Base-by-base conservation (phyloP, 805 yeast genomes). In the Wickerhamomyces canadensis region DNA sequence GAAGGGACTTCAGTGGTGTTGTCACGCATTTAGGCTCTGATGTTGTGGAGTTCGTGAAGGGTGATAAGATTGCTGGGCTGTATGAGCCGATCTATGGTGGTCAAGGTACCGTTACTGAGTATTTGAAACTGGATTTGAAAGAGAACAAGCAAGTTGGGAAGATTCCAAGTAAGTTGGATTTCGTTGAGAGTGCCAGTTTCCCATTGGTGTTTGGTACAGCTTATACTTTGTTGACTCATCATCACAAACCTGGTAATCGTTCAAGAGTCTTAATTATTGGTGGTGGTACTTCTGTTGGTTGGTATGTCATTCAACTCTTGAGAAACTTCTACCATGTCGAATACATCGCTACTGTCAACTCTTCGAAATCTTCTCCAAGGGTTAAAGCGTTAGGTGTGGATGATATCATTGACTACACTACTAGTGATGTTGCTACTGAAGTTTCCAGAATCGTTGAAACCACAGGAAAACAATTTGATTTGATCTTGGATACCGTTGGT, bases 271-370 rank as follows among this genome's bases (percentile, higher is more conserved):
- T 84, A 33, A 68, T 85, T 16, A 62, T 83, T 33, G 95, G 95
- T 27, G 91, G 83, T 19, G 79, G 84, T 8, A 78, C 94, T 1
- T 61, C 80, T 12, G 88, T 82, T 13, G 88, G 89, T 17, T 54
- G 68, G 21, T 68, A 65, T 41, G 65, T 70, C 4, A 62, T 76
- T 25, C 84, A 79, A 55, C 55, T 83, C 28, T 75, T 80, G 9
- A 79, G 73, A 54, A 55, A 68, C 27, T 54, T 60, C 33, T 64
- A 64, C 38, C 58, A 66, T 3, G 74, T 76, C 8, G 60, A 61
- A 19, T 67, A 68, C 11, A 72, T 85, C 17, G 79, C 74, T 5
- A 78, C 74, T 19, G 67, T 78, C 3, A 74, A 80, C 51, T 76
- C 82, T 3, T 57, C 70, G 0, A 53, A 62, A 9, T 72, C 85